These are phyloP conservation scores for Stagonosporopsis rhizophila DNA, from an alignment of 2,329 filamentous ascomycete genomes.

Conservation along the genomic window DNA sequence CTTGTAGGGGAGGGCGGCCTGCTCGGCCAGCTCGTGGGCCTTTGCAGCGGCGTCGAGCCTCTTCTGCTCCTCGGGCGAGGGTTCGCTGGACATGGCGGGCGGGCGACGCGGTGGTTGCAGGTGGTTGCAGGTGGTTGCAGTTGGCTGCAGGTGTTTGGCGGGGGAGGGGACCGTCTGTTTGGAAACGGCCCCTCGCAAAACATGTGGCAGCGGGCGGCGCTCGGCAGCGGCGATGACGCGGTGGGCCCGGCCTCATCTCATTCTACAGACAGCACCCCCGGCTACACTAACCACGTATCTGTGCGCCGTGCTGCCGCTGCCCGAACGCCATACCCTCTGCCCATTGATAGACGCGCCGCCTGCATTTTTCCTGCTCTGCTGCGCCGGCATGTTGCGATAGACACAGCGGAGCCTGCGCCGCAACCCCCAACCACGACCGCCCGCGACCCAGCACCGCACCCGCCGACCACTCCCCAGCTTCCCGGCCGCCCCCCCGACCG, in stretches of 20 bases:
- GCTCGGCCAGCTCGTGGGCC: constrained; percentile 83
- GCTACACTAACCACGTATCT: constrained; percentile 18
- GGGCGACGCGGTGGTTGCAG: too few species aligned
- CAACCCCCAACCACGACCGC: constrained; percentile 15
- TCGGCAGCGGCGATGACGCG: constrained; percentile 21
- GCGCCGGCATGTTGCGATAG: constrained; percentile 43
- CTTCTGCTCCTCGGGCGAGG: constrained; percentile 62
- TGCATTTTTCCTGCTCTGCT: constrained; percentile 25
- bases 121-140: too few species aligned
- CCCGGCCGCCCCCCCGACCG: constrained; percentile 20
- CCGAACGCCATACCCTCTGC: constrained; percentile 18
- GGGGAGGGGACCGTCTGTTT: too few species aligned
- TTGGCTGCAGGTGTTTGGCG: too few species aligned
- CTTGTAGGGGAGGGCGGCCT: constrained; percentile 92
- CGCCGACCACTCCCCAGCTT: constrained; percentile 18
- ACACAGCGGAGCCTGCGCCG: constrained; percentile 24
- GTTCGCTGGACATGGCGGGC: constrained; percentile 50
- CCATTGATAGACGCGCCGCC: constrained; percentile 26
- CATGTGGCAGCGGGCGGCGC: constrained; percentile 17
- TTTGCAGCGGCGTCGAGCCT: constrained; percentile 64
- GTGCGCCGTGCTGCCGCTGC: constrained; percentile 22
- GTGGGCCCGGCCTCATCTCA: constrained; percentile 16
- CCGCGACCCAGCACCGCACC: constrained; percentile 10
- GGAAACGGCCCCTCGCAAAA: constrained; percentile 14
- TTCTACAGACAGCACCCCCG: constrained; percentile 15